phyloP scores from a whole-genome alignment of 306 rosid genomes.

The Urtica urens region DNA sequence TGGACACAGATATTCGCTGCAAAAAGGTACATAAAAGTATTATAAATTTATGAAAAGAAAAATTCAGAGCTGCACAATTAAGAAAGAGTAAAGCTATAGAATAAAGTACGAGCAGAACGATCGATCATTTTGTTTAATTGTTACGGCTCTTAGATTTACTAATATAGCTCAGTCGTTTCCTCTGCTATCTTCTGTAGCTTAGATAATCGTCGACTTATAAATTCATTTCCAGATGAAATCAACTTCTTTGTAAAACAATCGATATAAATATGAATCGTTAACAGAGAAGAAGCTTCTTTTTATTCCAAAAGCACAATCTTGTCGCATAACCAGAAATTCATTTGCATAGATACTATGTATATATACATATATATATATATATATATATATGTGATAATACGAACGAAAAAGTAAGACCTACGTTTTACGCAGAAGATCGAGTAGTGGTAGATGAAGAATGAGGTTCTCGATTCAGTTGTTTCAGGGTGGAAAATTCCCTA shows the following conservation, averaged over 20 bases:
- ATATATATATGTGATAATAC: not conserved
- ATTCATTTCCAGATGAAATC: no score
- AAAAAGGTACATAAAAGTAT: constrained; percentile 11
- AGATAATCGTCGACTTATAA: no score
- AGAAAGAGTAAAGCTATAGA: no score
- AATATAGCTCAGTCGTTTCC: no score
- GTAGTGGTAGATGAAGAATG: not conserved
- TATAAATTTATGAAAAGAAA: not conserved
- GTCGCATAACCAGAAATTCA: not conserved
- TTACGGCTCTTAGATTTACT: no score
- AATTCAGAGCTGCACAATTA: no score
- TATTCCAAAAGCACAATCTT: no score
- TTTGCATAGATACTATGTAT: not conserved
- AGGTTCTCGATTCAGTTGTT: not conserved
- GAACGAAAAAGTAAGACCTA: constrained; percentile 4
- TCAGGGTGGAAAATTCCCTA: constrained; percentile 13
- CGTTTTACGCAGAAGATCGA: constrained; percentile 3
- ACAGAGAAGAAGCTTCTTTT: not conserved
- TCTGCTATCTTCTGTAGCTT: no score
- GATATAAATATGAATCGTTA: no score
- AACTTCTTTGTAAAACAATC: no score
- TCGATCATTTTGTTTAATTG: no score
- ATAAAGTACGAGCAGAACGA: no score
- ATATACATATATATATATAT: not conserved
- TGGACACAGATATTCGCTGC: constrained; percentile 22